These are phyloP conservation scores for Globisporangium acanthophoron DNA, from an alignment of 352 stramenopile species.

Conservation along the genomic window DNA sequence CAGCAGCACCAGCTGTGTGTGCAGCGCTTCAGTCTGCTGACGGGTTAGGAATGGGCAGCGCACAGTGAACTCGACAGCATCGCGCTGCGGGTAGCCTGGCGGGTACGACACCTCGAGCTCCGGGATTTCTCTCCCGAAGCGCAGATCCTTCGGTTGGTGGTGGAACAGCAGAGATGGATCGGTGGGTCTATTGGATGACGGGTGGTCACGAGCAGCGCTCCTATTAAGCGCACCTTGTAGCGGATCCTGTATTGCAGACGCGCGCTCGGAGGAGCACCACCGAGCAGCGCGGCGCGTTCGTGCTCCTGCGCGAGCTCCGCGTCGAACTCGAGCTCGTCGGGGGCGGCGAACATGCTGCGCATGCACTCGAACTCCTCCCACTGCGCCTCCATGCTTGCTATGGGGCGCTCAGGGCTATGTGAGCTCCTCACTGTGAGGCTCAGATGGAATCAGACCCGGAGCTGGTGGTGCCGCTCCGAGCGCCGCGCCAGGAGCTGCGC, in stretches of 20 bases:
- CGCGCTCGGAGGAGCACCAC: constrained; percentile 3
- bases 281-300: constrained; percentile 13
- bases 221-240: constrained; percentile 23
- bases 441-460: constrained; percentile 3
- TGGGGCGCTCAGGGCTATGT: background rate
- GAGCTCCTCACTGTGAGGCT: background rate
- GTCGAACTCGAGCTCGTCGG: constrained; percentile 38
- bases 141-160: background rate
- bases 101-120: constrained; percentile 46
- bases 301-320: constrained; percentile 19
- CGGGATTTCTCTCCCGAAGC: constrained; percentile 21
- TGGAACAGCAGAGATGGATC: background rate
- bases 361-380: constrained; percentile 76
- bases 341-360: constrained; percentile 59
- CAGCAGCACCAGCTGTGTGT: constrained; percentile 27
- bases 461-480: constrained; percentile 1
- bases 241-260: constrained; percentile 40
- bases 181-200: background rate
- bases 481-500: constrained; percentile 28
- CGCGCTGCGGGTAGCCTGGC: constrained; percentile 26
- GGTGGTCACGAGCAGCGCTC: background rate
- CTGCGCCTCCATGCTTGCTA: constrained; percentile 21
- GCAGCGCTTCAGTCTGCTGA: constrained; percentile 28
- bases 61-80: constrained; percentile 32
- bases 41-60: constrained; percentile 45